Evolutionary conservation across 306 rosid genomes (phyloP), one percentile per base, ranked within the genome.

Genomic region (Psophocarpus tetragonolobus): DNA sequence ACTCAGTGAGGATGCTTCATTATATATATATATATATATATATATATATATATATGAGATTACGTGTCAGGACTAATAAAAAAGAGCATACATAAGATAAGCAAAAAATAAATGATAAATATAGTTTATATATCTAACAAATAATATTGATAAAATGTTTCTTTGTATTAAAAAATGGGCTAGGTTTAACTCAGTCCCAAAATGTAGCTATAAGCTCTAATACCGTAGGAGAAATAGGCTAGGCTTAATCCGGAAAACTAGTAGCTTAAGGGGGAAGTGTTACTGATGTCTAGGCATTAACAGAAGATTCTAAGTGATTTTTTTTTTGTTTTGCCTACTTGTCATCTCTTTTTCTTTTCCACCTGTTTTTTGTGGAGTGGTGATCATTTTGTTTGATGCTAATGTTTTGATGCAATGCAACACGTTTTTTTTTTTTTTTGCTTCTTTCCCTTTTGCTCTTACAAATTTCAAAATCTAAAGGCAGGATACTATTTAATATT

Each of bases 361-460:
- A 21, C 54, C 63, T 4, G 8, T 70, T 36, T 30, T 29, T 62
- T 62, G 53, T n/a, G n/a, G n/a, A 15, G 45, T 30, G 11, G 48
- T 20, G 38, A n/a, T 23, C 13, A 8, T 62, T 50, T 72, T 47
- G 56, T 67, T 71, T 72, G 68, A 68, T 56, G 56, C 14, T 39
- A 41, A 30, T 75, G 75, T 67, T 57, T 29, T 18, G 47, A 51
- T 42, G 72, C 50, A 47, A 33, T 81, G 38, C 47, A 84, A 18
- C n/a, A n/a, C n/a, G n/a, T n/a, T n/a, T n/a, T n/a, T 27, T 17
- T 30, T 68, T 61, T n/a, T n/a, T 26, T 71, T 48, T 39, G 5
- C 11, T 45, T 77, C 10, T 62, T 74, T 75, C 1, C 74, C 7
- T 39, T 71, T 27, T 36, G n/a, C 44, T 69, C 30, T n/a, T 12